Evolutionary conservation across 202 grass and related monocot species (phyloP), one percentile per base, ranked within the genome.

Genomic region (Cymbopogon flexuosus): DNA sequence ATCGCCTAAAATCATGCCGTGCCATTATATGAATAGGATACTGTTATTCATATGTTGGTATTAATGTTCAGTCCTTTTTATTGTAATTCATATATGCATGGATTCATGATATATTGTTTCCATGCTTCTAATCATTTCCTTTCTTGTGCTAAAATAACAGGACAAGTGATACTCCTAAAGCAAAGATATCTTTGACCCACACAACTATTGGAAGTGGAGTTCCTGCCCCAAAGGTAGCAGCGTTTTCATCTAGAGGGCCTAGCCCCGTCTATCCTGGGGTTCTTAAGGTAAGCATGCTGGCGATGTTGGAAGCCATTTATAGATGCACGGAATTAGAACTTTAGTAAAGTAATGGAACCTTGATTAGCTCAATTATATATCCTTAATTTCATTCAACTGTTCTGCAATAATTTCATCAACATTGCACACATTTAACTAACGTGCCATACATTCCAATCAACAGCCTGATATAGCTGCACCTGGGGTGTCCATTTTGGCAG

Each of bases 401-500:
- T 56, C 18, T 22, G 52, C 18, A 57, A 21, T 57, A 57, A 21
- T 57, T 21, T 57, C 52, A 0, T 57, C 52, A 21, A n/a, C 18
- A 57, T 36, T 36, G 35, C 33, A 34, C 35, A 39, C 36, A 39
- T 39, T 39, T 6, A 39, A 39, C 36, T 39, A 39, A 39, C 7
- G 1, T 39, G 36, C 36, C 36, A 39, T 8, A 39, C 36, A 39
- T 52, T 52, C 16, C 22, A 22, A 61, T 24, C 22, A 29, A 62
- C 72, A 91, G 89, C 92, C 86, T 43, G 92, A 94, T 86, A 63
- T 91, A 75, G 89, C 89, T 61, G 89, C 86, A 83, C 56, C 56
- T 4, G 56, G 56, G 56, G 56, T 59, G 9, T 12, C 8, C 9
- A 59, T 59, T 24, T 59, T 59, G 21, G 92, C 80, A 47, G 92